A percentile compares a stretch with the other conserved stretches of the same genome.
Conservation (phyloP, 192 early-diverging fungal species). For the Geosiphon pyriformis region DNA sequence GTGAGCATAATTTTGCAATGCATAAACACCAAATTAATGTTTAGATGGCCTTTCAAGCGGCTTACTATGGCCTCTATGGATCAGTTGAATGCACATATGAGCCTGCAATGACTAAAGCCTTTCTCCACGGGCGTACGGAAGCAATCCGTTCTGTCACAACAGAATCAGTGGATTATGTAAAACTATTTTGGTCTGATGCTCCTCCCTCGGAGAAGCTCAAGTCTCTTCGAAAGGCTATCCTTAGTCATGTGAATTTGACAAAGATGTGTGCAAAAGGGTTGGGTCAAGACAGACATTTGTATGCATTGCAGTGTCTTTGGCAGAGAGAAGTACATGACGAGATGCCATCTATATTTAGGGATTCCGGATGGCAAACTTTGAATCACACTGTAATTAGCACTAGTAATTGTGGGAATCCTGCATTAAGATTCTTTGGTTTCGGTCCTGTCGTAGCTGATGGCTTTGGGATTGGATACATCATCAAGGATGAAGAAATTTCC, state of each 20-base stretch:
- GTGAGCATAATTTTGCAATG: not conserved
- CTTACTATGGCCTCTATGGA: constrained; percentile 72
- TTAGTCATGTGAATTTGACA: constrained; percentile 59
- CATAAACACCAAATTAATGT: not conserved
- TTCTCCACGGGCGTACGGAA: constrained; percentile 78
- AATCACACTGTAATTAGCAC: constrained; percentile 66
- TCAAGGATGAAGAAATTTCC: constrained; percentile 44
- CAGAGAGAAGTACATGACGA: constrained; percentile 30
- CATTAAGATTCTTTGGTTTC: constrained; percentile 72
- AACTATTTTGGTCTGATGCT: constrained; percentile 55
- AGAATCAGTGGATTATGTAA: constrained; percentile 59
- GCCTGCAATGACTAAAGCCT: constrained; percentile 66
- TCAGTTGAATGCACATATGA: constrained; percentile 69
- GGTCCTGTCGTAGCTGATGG: constrained; percentile 74
- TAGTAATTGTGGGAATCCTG: constrained; percentile 60
- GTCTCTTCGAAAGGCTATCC: constrained; percentile 54
- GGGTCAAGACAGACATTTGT: constrained; percentile 86
- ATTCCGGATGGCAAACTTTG: constrained; percentile 40
- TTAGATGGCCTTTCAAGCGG: constrained; percentile 78
- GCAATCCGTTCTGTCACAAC: constrained; percentile 67
- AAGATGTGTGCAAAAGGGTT: constrained; percentile 63
- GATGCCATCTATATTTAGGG: constrained; percentile 41
- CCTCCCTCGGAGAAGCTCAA: constrained; percentile 36
- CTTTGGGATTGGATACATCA: constrained; percentile 83
- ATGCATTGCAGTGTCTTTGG: constrained; percentile 68